Conservation (phyloP, 208 protist genomes). For the Wallacemonas rigidus region DNA sequence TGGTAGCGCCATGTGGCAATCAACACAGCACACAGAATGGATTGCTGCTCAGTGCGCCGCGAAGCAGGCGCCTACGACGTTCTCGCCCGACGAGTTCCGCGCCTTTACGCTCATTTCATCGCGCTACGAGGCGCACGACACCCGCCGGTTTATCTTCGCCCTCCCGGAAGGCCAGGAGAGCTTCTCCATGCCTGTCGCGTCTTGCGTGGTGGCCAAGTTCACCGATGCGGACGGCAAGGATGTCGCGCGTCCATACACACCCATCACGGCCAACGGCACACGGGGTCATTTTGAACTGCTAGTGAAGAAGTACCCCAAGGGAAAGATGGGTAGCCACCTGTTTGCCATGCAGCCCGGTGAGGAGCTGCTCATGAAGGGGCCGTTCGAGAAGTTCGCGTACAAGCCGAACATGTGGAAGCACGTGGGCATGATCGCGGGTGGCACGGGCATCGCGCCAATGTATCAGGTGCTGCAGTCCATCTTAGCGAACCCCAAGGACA, state of each 20-base stretch:
- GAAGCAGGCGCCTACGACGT: constrained; percentile 46
- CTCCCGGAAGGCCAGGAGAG: constrained; percentile 46
- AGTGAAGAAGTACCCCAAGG: constrained; percentile 86
- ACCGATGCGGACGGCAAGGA: constrained; percentile 81
- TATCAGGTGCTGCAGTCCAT: constrained; percentile 87
- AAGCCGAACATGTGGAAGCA: constrained; percentile 85
- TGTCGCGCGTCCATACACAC: constrained; percentile 91
- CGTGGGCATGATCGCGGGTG: constrained; percentile 90
- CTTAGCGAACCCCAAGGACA: constrained; percentile 78
- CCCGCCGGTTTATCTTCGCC: constrained; percentile 80
- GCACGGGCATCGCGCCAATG: constrained; percentile 93
- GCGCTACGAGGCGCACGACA: constrained; percentile 88
- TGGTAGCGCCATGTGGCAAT: constrained; percentile 36
- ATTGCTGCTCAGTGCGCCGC: constrained; percentile 40
- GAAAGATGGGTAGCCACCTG: constrained; percentile 92
- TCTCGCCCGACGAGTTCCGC: constrained; percentile 72
- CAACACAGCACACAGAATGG: constrained; percentile 21
- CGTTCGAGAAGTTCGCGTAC: constrained; percentile 90
- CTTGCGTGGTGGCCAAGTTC: constrained; percentile 81
- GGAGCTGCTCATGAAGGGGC: constrained; percentile 89
- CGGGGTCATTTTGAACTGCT: constrained; percentile 85
- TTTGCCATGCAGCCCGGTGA: constrained; percentile 90
- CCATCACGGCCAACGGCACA: constrained; percentile 64
- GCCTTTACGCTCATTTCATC: constrained; percentile 83
- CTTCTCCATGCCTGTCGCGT: constrained; percentile 69